A percentile compares a stretch with the other conserved stretches of the same genome.
Conservation (phyloP, 2,329 filamentous ascomycete genomes). For the Nakataea oryzae region DNA sequence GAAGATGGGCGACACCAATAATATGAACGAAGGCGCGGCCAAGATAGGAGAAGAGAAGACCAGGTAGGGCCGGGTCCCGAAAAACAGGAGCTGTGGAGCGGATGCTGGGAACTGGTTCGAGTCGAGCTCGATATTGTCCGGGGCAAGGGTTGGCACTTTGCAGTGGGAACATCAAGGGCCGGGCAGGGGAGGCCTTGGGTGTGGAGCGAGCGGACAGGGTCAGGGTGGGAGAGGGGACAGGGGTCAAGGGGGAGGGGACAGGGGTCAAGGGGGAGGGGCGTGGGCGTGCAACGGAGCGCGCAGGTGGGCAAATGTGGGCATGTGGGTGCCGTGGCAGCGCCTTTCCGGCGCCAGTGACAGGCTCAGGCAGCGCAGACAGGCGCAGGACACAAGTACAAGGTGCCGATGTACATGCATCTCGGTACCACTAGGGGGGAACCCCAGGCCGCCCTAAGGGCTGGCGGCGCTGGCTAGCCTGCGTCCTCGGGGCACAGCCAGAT, state of each 20-base stretch:
- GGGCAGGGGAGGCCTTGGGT: neutral
- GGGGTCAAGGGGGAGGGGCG: neutral
- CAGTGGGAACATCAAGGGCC: neutral
- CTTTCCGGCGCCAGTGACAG: neutral
- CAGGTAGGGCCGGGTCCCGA: neutral
- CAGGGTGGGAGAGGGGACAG: neutral
- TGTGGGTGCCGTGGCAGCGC: too few relatives aligned
- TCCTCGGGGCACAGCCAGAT: neutral
- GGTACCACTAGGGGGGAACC: neutral
- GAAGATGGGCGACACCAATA: neutral
- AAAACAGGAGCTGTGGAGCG: neutral
- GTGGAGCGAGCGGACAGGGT: neutral
- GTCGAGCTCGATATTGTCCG: constrained; percentile 1
- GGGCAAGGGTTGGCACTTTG: neutral
- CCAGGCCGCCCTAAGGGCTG: neutral
- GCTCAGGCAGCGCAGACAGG: neutral
- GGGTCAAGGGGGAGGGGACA: neutral
- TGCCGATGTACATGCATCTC: neutral
- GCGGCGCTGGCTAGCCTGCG: neutral
- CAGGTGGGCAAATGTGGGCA: neutral
- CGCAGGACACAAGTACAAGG: neutral
- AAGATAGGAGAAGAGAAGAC: neutral
- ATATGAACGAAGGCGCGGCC: neutral
- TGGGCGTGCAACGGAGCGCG: neutral
- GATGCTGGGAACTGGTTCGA: neutral